Percentiles rank a stretch among this genome's conserved stretches.
phyloP scores from a whole-genome alignment of 305 asterid species.

The Fraxinus floribunda region DNA sequence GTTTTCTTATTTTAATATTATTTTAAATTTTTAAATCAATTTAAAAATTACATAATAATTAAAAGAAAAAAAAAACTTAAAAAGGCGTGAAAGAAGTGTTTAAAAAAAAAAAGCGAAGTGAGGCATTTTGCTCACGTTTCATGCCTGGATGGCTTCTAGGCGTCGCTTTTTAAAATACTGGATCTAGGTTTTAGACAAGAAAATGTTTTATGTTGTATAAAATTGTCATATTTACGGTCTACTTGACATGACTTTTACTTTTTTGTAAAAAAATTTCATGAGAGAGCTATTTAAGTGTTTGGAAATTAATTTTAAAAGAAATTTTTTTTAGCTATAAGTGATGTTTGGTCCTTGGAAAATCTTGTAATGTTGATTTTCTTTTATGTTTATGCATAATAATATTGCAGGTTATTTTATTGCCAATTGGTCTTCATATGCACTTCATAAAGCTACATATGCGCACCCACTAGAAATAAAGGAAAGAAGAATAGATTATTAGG shows the following conservation, averaged over 20 bases:
- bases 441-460: background rate
- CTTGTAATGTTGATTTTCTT: background rate
- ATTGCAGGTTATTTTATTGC: background rate
- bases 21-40: too few relatives aligned
- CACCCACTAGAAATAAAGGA: conserved; percentile 3
- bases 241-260: background rate
- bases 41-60: too few relatives aligned
- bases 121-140: too few relatives aligned
- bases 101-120: too few relatives aligned
- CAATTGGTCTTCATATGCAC: background rate
- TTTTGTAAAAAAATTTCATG: too few relatives aligned
- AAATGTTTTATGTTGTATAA: background rate
- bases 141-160: too few relatives aligned
- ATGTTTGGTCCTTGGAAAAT: background rate
- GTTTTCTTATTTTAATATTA: too few relatives aligned
- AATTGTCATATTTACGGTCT: background rate
- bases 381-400: background rate
- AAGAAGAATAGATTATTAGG: background rate
- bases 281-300: background rate
- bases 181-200: background rate
- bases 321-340: background rate
- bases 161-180: too few relatives aligned
- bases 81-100: too few relatives aligned
- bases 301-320: background rate
- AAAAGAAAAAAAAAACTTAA: too few relatives aligned